phyloP scores from a whole-genome alignment of 2,329 filamentous ascomycete species.

The Fusarium zealandicum region DNA sequence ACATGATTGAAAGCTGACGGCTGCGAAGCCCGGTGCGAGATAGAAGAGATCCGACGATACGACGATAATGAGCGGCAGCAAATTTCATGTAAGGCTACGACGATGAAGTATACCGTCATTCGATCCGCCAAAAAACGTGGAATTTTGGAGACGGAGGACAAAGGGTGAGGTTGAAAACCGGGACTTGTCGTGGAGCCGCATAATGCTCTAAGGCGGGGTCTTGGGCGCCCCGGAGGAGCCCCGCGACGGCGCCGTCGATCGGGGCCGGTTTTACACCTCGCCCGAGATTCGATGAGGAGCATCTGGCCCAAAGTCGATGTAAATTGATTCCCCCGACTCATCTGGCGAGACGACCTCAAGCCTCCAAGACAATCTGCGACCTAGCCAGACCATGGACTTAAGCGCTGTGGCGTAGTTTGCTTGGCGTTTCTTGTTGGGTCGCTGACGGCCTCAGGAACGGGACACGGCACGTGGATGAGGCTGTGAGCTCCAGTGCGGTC shows the following conservation, averaged over 20 bases:
- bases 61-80: background rate
- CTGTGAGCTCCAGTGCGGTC: background rate
- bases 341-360: background rate
- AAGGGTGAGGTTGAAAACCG: constrained; percentile 18
- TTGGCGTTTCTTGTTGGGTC: constrained; percentile 3
- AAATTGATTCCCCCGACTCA: background rate
- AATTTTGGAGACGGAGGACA: background rate
- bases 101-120: background rate
- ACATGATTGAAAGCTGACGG: constrained; percentile 36
- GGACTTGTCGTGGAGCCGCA: constrained; percentile 20
- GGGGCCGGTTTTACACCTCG: constrained; percentile 9
- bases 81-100: background rate
- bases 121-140: background rate
- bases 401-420: constrained; percentile 3
- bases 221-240: constrained; percentile 16
- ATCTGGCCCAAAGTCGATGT: background rate
- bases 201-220: constrained; percentile 14
- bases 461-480: constrained; percentile 9
- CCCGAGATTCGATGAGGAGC: background rate
- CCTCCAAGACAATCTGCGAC: background rate
- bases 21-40: background rate
- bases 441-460: constrained; percentile 1
- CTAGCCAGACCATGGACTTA: background rate
- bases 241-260: constrained; percentile 24
- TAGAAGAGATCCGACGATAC: background rate